Evolutionary conservation across 2,329 filamentous ascomycete genomes (phyloP), one percentile per base, ranked within the genome.

Genomic region (Penicillium sp.): DNA sequence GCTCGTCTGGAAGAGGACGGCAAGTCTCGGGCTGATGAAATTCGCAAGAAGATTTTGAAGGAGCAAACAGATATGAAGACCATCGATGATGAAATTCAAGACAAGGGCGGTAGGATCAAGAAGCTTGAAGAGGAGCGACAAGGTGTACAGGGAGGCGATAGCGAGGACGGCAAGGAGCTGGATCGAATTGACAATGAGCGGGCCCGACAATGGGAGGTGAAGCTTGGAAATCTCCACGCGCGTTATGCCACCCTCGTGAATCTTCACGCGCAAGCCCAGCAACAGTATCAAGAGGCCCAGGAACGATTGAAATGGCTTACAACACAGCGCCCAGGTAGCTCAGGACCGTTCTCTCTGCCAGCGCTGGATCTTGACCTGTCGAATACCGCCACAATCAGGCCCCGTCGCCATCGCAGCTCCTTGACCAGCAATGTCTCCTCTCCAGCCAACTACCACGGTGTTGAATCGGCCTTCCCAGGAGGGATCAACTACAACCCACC

Each of bases 11-110:
- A 76, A 55, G 71, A 74, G 31, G 71, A 77, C 23, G 73, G 70
- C 19, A 67, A 73, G 34, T 69, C 68, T 43, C 71, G 74, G 37
- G 67, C 75, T 23, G 69, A 72, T 28, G 76, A 79, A 51, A 65
- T 78, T 37, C 71, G 74, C 36, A 65, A 71, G 52, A 78, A 77
- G 62, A 77, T 80, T 48, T 69, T 73, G 16, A 71, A 75, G 46
- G 77, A 80, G 56, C 76, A 79, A 53, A 60, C 65, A 7, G 72
- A 76, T 11, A 81, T 86, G 72, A 86, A 82, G 58, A 65, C 70
- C 6, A 73, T 87, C 34, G 85, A 88, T 52, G 85, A 87, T 37
- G 81, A 83, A 49, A 83, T 87, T 44, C 81, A 82, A 56, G 80
- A 85, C 59, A 86, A 83, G 60, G 83, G 82, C 21, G 77, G 77